A percentile compares a stretch with the other conserved stretches of the same genome.
phyloP scores from a whole-genome alignment of 1,284 basidiomycete species.

The Phylloporus gajari region DNA sequence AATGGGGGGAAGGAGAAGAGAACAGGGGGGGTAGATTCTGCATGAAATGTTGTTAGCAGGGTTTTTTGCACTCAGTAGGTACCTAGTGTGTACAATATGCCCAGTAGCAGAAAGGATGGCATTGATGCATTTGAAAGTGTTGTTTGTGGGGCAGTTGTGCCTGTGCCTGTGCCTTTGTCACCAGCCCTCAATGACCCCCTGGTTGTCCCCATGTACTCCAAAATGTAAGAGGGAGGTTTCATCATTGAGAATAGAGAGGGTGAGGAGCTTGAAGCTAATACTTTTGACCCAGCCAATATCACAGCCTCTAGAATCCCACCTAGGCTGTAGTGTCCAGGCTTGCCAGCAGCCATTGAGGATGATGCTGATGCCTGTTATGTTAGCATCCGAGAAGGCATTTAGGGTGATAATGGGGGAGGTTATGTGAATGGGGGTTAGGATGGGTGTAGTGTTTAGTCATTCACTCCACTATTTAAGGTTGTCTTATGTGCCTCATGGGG shows the following conservation, averaged over 20 bases:
- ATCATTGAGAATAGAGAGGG: slow-evolving; percentile 6
- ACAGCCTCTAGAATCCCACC: not conserved
- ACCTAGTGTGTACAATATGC: not conserved
- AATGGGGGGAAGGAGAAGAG: not conserved
- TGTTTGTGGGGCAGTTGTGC: slow-evolving; percentile 33
- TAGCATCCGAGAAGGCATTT: slow-evolving; percentile 15
- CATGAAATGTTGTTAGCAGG: not conserved
- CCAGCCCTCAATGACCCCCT: slow-evolving; percentile 54
- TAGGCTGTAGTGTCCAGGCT: not conserved
- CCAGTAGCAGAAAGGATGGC: not conserved
- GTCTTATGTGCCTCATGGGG: not conserved
- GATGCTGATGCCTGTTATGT: slow-evolving; percentile 14
- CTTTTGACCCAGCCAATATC: slow-evolving; percentile 32
- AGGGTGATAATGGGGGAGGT: not conserved
- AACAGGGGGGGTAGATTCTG: not conserved
- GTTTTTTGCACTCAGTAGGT: not conserved
- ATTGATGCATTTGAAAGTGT: slow-evolving; percentile 38
- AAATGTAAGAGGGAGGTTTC: not conserved
- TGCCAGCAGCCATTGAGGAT: slow-evolving; percentile 10
- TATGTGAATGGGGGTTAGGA: not conserved
- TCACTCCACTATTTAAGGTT: slow-evolving; percentile 15
- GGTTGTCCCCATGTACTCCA: slow-evolving; percentile 51
- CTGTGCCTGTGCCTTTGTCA: slow-evolving; percentile 47
- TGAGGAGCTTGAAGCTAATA: slow-evolving; percentile 37
- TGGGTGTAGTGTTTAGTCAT: not conserved